Evolutionary conservation across 2,329 filamentous ascomycete genomes (phyloP), one percentile per base, ranked within the genome.

Genomic region (Ceratocystiopsis minuta): DNA sequence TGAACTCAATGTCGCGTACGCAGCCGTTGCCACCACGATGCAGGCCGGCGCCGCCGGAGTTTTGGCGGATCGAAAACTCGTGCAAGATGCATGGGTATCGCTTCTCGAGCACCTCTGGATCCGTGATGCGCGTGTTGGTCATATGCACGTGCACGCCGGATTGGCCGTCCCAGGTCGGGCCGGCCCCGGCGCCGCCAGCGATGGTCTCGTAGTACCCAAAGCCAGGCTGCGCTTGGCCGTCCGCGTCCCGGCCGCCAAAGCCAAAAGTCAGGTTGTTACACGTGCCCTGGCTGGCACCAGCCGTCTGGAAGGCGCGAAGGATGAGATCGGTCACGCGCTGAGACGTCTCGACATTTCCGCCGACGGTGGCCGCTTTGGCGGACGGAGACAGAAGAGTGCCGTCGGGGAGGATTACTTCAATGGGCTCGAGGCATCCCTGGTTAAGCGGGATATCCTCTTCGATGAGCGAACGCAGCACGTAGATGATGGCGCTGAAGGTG

Each of bases 271-370:
- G 49, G 16, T 49, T 53, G 42, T 50, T 58, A 2, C 51, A 53
- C 34, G 53, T 56, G 0, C 55, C 55, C 24, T 57, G 55, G 40
- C 46, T 49, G 1, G 54, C 55, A 20, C 41, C 44, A n/a, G n/a
- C n/a, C n/a, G n/a, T n/a, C n/a, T n/a, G n/a, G 24, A 57, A 58
- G 3, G 55, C 56, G 1, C 51, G 49, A 6, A 60, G 43, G n/a
- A 58, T 55, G 0, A 53, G 41, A 33, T 58, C 56, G 4, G 53
- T 51, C 1, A 59, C 51, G 13, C 56, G 51, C 42, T 59, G 55
- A 11, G 50, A 53, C 4, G 55, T 54, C 4, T 43, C 28, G 13
- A 41, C 37, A 39, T 45, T 57, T 45, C 0, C 84, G 79, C 51
- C 58, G 2, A 54, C 57, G 5, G 44, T 41, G 0, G 58, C 50